Percentiles rank a stretch among this genome's conserved stretches.
Conservation (phyloP, 129 eudicot genomes). For the Pittosporum tobira region DNA sequence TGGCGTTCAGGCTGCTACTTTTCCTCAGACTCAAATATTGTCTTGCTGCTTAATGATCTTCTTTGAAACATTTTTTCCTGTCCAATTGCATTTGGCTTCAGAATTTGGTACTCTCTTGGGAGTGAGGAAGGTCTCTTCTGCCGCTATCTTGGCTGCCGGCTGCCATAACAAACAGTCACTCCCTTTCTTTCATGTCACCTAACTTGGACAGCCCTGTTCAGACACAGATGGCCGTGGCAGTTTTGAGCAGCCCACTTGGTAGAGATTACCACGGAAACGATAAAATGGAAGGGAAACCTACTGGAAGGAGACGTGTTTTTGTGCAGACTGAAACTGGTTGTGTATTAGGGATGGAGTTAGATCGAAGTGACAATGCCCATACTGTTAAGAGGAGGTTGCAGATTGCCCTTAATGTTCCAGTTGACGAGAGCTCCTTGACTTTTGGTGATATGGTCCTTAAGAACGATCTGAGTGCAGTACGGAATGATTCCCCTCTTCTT, state of each 20-base stretch:
- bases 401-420: slow-evolving; percentile 61
- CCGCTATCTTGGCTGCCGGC: slow-evolving; percentile 25
- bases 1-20: slow-evolving; percentile 6
- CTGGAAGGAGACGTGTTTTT: slow-evolving; percentile 74
- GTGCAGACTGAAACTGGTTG: slow-evolving; percentile 88
- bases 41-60: slow-evolving; percentile 26
- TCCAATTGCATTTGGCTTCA: slow-evolving; percentile 18
- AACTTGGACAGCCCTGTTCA: slow-evolving; percentile 60
- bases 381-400: slow-evolving; percentile 80
- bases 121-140: slow-evolving; percentile 34
- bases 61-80: not conserved
- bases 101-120: slow-evolving; percentile 40
- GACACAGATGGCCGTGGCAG: slow-evolving; percentile 68
- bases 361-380: slow-evolving; percentile 74
- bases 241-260: slow-evolving; percentile 47
- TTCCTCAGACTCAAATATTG: not conserved
- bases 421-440: slow-evolving; percentile 65
- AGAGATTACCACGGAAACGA: slow-evolving; percentile 51
- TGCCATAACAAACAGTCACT: slow-evolving; percentile 13
- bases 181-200: slow-evolving; percentile 39
- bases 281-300: slow-evolving; percentile 44
- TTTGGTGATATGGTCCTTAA: slow-evolving; percentile 79
- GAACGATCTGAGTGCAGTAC: slow-evolving; percentile 70
- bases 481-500: slow-evolving; percentile 70
- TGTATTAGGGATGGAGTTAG: slow-evolving; percentile 84